Evolutionary conservation across 2,329 filamentous ascomycete genomes (phyloP), one percentile per base, ranked within the genome.

Genomic region (Trichoderma semiorbis): DNA sequence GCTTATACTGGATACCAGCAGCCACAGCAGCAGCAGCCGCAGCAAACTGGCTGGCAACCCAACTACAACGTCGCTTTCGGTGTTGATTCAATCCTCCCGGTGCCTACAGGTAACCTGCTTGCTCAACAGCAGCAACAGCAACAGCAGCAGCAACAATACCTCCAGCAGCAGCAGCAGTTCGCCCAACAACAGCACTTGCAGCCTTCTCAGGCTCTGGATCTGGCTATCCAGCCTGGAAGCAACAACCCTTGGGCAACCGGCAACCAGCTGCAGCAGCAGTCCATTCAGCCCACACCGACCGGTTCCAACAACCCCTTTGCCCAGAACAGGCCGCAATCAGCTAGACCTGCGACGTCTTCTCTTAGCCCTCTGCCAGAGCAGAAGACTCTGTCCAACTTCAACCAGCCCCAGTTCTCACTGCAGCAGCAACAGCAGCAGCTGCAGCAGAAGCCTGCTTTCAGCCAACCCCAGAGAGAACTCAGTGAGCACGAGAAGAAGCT

Each of bases 281-380:
- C 91, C 2, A 83, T 98, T 74, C 91, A 92, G 79, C 92, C 94
- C 5, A 92, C 94, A 79, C 92, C 93, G 4, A 99, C 96, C 3
- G 96, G 96, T 62, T 98, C 96, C 18, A 99, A 99, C 85, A 99
- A 99, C 80, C 96, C 96, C 3, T 99, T 99, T 79, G 95, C 96
- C 14, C 88, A 91, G n/a, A 88, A 75, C 83, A 91, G 85, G 78
- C 89, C 84, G 79, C 90, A 84, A 79, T 86, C 80, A 12, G 79
- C 80, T 8, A 78, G 84, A 74, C 88, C 84, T 73, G 87, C 87
- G 58, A 89, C 92, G 72, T 91, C 93, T 14, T 90, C 91, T 3
- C 87, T 98, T 65, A 89, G 90, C 76, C 90, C 67, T 16, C 85
- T 98, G 18, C 91, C 91, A 32, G 95, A 98, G 81, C 94, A 97